Base-by-base conservation (phyloP, 148 eudicot genomes). In the Silene conica region DNA sequence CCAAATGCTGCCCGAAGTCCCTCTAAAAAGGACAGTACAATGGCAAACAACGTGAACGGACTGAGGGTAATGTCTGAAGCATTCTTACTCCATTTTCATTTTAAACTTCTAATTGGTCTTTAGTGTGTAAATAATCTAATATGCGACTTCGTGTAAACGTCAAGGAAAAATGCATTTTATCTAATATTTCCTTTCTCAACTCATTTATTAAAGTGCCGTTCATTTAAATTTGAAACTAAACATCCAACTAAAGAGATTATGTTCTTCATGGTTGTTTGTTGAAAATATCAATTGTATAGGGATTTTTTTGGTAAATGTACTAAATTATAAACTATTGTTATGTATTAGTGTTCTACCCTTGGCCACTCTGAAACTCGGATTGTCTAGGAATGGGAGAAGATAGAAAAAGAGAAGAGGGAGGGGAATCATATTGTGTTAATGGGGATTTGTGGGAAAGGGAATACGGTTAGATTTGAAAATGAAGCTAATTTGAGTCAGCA, bases 1-100 rank as follows among this genome's bases (percentile, higher is more conserved):
- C 79, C 86, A 72, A 88, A 72, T 83, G 82, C 87, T 61, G 77
- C 88, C 59, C 74, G 82, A 67, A 85, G 75, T 79, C 77, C 88
- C 74, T 74, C 92, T 19, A 85, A 82, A 82, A 85, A 64, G 34
- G 93, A 87, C 65, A 71, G 86, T 67, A 64, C 78, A 64, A 79
- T 86, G 21, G 52, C 86, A 70, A 86, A 67, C 60, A 78, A 83
- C 69, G 67, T 60, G 67, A 80, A 85, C 79, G 78, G 80, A 77
- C 70, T 63, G 20, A 90, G 83, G 90, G 93, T 95, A 89, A 74
- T 62, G 50, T 59, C 64, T 68, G 23, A 13, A 20, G n/a, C 31
- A 21, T 12, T 66, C 6, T 38, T 68, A 20, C 28, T 18, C n/a
- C 26, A 45, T 67, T 67, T 45, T 50, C 38, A 48, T 2, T 14